phyloP scores from a whole-genome alignment of 2,329 filamentous ascomycete species.

The Trichoderma aggressivum region DNA sequence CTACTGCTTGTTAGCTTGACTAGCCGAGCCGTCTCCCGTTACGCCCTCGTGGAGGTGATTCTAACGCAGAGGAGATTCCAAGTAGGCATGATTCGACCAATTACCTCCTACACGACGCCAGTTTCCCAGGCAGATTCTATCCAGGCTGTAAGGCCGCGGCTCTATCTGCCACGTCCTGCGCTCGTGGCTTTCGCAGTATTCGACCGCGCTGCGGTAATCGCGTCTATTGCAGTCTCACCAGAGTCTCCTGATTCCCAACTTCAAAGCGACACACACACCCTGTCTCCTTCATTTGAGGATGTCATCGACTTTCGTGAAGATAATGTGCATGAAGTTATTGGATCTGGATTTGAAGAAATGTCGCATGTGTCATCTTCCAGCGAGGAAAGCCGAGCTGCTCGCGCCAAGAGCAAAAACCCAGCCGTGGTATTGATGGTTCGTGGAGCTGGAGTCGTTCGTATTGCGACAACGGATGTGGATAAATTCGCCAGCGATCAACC shows the following conservation, averaged over 20 bases:
- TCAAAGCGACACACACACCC: slow-evolving; percentile 60
- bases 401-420: slow-evolving; percentile 59
- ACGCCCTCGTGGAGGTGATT: slow-evolving; percentile 70
- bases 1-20: slow-evolving; percentile 60
- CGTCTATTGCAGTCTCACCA: slow-evolving; percentile 65
- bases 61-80: slow-evolving; percentile 52
- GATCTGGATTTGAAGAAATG: slow-evolving; percentile 62
- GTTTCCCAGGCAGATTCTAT: slow-evolving; percentile 37
- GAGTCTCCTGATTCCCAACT: slow-evolving; percentile 76
- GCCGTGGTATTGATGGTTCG: slow-evolving; percentile 60
- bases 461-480: slow-evolving; percentile 57
- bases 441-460: slow-evolving; percentile 58
- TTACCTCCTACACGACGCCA: slow-evolving; percentile 61
- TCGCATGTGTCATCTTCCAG: slow-evolving; percentile 29
- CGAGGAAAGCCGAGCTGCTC: slow-evolving; percentile 50
- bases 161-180: slow-evolving; percentile 75
- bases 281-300: slow-evolving; percentile 75
- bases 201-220: slow-evolving; percentile 70
- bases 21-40: slow-evolving; percentile 54
- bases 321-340: slow-evolving; percentile 59
- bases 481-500: slow-evolving; percentile 57
- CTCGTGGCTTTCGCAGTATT: slow-evolving; percentile 82
- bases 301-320: slow-evolving; percentile 73
- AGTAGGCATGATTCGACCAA: slow-evolving; percentile 64
- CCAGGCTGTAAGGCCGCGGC: slow-evolving; percentile 51